Base-by-base conservation (phyloP, 2,329 filamentous ascomycete genomes). In the Diaporthe vexans region DNA sequence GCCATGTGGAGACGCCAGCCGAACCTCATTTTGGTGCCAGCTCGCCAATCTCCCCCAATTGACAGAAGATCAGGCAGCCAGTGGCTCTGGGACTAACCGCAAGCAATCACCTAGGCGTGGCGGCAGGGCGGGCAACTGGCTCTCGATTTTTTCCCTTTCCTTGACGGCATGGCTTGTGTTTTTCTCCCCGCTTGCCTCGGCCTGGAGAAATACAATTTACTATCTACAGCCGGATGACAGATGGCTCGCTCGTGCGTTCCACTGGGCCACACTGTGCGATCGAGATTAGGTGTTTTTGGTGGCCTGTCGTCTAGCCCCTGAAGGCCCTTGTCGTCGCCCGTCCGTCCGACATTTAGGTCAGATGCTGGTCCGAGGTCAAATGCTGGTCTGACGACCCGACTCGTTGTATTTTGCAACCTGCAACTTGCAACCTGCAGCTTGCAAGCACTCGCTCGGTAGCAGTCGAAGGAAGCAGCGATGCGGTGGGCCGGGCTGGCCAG, bases 11-110 rank as follows among this genome's bases (percentile, higher is more conserved):
- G 63, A 67, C 63, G 33, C 63, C 63, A 67, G 46, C 29, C 63
- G 63, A 35, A 52, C 21, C 29, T 67, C 46, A 67, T 67, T 67
- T 67, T 52, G 63, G 63, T 51, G 46, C 46, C 29, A 52, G 63
- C 63, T 52, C 63, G 63, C 63, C 63, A 67, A 52, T 67, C 63
- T 67, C 63, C 63, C n/a, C n/a, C 48, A 67, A 52, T 67, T 51
- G 63, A 52, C 46, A 52, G 11, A 51, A 52, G 46, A 67, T 67
- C 63, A 67, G 46, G 46, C 63, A 52, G 63, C 33, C 46, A 37
- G 26, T 67, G 61, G 61, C 46, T 52, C 19, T 24, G n/a, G 61
- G 29, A 29, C 61, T 67, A 67, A 29, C 61, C 61, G n/a, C 29
- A 67, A 67, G 46, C 43, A 67, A 52, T 52, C 19, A 52, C 43